These are phyloP conservation scores for Fusarium musae DNA, from an alignment of 2,329 filamentous ascomycete genomes.

Conservation along the genomic window DNA sequence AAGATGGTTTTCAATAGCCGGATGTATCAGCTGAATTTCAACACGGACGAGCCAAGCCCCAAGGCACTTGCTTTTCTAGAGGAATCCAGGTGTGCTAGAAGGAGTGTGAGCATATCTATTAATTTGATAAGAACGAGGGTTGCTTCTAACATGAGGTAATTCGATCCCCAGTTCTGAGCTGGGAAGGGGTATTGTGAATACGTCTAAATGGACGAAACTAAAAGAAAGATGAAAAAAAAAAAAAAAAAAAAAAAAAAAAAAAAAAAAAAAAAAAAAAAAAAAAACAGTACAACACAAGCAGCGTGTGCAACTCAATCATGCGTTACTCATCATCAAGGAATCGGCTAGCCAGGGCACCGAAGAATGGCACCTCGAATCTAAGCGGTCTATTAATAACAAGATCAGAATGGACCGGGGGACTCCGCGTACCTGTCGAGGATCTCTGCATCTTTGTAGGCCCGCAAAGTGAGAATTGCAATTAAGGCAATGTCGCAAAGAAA, in stretches of 20 bases:
- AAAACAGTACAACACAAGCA: not conserved
- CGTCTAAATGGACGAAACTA: not conserved
- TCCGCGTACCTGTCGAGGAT: conserved; percentile 67
- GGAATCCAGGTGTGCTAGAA: not conserved
- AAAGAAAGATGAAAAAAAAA: not conserved
- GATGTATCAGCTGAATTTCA: not conserved
- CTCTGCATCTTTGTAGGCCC: conserved; percentile 86
- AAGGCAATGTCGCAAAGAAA: conserved; percentile 79
- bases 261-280: too few relatives aligned
- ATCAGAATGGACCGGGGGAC: not conserved
- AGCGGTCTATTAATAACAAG: conserved; percentile 1
- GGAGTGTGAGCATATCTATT: not conserved
- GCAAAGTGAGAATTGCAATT: conserved; percentile 79
- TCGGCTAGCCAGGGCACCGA: conserved; percentile 85
- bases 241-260: not conserved
- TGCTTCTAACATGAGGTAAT: not conserved
- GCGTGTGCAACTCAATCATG: not conserved
- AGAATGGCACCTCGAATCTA: conserved; percentile 87
- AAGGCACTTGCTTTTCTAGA: not conserved
- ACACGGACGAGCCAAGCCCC: not conserved
- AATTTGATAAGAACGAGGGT: not conserved
- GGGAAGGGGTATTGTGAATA: conserved; percentile 30
- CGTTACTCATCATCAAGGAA: conserved; percentile 85
- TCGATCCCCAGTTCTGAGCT: not conserved
- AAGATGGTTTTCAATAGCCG: not conserved